Base-by-base conservation (phyloP, 2,329 filamentous ascomycete species). In the Trichophaea hybrida region DNA sequence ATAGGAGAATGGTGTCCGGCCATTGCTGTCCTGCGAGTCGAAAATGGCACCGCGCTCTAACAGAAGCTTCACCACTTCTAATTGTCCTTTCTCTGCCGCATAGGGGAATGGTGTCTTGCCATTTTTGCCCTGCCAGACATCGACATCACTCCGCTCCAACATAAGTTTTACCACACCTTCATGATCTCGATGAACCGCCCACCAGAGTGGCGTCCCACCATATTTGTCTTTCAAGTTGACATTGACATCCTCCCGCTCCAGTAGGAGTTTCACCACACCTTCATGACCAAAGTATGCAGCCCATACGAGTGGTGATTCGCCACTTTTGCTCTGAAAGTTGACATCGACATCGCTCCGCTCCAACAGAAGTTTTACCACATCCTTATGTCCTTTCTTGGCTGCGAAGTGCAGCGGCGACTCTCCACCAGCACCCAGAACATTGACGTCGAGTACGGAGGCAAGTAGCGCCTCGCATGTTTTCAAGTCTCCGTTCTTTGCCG, bases 191-290 rank as follows among this genome's bases (percentile, higher is more conserved):
- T 49, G 44, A 4, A 59, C 48, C 12, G 62, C 62, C 38, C 54
- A 56, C 37, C 35, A 60, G 6, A 64, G 58, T 24, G 62, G 49
- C 7, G 62, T 63, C 38, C 58, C 51, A 4, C 60, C 62, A 50
- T 60, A 33, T 15, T 54, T 54, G 40, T 65, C 63, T 34, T 58
- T 57, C 12, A 55, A 40, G 7, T 62, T 48, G 17, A 44, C 33
- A 32, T 54, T 17, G 6, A 65, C 59, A 37, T 55, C 49, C 12
- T 48, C 44, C 10, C 46, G 52, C 44, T 49, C 48, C 8, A 65
- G 44, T 13, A 65, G 63, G 13, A 51, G n/a, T 13, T 32, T 52
- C 15, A 65, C 61, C 37, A 61, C 57, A 33, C 10, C 37, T n/a
- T 50, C 52, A 50, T 31, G 40, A 32, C 59, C 59, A 24, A 43